These are phyloP conservation scores for Pseudocercospora crystallina DNA, from an alignment of 2,329 filamentous ascomycete genomes.

Conservation along the genomic window DNA sequence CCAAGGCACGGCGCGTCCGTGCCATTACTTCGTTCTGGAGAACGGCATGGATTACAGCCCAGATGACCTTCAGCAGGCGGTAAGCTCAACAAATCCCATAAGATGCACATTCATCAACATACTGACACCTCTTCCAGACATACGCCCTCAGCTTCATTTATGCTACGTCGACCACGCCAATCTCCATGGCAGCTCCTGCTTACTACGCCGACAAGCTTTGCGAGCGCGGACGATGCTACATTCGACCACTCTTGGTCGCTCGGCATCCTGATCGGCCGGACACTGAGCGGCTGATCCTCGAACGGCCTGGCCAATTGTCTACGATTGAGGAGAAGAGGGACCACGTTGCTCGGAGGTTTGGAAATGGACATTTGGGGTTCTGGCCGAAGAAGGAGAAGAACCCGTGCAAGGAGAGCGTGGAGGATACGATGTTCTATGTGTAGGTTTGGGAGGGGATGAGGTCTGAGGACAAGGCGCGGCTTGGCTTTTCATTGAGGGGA, in stretches of 20 bases:
- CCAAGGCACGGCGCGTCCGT: slow-evolving; percentile 33
- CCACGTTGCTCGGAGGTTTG: slow-evolving; percentile 1
- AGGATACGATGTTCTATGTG: slow-evolving; percentile 33
- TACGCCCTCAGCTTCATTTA: slow-evolving; percentile 37
- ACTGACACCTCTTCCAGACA: slow-evolving; percentile 38
- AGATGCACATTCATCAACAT: slow-evolving; percentile 31
- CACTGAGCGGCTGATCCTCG: not conserved
- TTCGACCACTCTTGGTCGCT: slow-evolving; percentile 17
- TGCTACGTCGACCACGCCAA: slow-evolving; percentile 30
- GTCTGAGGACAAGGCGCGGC: not conserved
- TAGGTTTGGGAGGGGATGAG: slow-evolving; percentile 4
- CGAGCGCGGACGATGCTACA: slow-evolving; percentile 36
- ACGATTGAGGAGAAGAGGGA: slow-evolving; percentile 1
- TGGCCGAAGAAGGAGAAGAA: slow-evolving; percentile 8
- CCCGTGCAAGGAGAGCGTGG: slow-evolving; percentile 29
- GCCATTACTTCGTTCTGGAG: slow-evolving; percentile 36
- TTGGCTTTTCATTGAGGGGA: too few species aligned
- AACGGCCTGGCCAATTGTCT: not conserved
- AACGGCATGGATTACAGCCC: slow-evolving; percentile 30
- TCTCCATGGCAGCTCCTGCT: slow-evolving; percentile 38
- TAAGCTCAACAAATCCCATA: too few species aligned
- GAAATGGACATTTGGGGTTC: not conserved
- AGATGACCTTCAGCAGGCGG: slow-evolving; percentile 26
- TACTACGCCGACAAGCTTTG: slow-evolving; percentile 44
- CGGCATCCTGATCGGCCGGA: not conserved